Percentiles rank a stretch among this genome's conserved stretches.
Evolutionary conservation across 1,284 basidiomycete genomes (phyloP).

Genomic region (Malassezia slooffiae): DNA sequence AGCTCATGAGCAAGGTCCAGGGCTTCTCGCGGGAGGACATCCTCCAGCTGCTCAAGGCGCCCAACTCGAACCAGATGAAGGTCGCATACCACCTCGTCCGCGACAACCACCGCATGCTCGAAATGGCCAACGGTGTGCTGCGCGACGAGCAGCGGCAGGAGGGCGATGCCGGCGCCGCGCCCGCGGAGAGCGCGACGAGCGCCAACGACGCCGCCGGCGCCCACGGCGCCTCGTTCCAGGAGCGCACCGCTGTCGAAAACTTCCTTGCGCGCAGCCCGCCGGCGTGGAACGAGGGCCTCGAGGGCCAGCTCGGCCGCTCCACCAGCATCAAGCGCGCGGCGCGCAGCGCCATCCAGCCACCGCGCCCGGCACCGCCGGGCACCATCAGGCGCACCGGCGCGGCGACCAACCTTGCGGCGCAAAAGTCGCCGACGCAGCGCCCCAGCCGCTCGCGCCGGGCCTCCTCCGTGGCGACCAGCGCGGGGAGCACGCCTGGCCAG

Average conservation of each 20-base stretch:
- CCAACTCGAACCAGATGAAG: conserved; percentile 88
- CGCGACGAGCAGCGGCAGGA: conserved; percentile 13
- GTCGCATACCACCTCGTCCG: conserved; percentile 88
- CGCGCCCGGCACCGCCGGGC: not conserved
- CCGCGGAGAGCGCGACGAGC: conserved; percentile 49
- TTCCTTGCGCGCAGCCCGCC: conserved; percentile 51
- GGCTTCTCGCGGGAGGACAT: conserved; percentile 72
- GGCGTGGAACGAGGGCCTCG: conserved; percentile 51
- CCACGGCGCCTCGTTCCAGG: too few relatives aligned
- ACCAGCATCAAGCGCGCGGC: conserved; percentile 26
- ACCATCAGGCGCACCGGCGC: conserved; percentile 10
- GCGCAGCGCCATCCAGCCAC: not conserved
- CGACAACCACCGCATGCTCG: conserved; percentile 75
- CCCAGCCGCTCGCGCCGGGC: conserved; percentile 8
- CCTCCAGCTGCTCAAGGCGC: conserved; percentile 67
- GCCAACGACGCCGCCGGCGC: conserved; percentile 9
- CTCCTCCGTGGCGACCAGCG: conserved; percentile 6
- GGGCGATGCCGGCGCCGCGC: conserved; percentile 17
- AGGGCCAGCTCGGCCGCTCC: conserved; percentile 26
- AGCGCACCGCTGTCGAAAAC: conserved; percentile 44
- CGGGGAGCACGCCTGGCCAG: not conserved
- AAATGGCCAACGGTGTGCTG: conserved; percentile 50
- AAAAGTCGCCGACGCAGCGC: too few relatives aligned
- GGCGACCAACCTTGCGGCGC: conserved; percentile 10
- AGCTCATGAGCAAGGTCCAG: conserved; percentile 63